Conservation (phyloP, 352 stramenopile species). For the Phytophthora podocarpi region DNA sequence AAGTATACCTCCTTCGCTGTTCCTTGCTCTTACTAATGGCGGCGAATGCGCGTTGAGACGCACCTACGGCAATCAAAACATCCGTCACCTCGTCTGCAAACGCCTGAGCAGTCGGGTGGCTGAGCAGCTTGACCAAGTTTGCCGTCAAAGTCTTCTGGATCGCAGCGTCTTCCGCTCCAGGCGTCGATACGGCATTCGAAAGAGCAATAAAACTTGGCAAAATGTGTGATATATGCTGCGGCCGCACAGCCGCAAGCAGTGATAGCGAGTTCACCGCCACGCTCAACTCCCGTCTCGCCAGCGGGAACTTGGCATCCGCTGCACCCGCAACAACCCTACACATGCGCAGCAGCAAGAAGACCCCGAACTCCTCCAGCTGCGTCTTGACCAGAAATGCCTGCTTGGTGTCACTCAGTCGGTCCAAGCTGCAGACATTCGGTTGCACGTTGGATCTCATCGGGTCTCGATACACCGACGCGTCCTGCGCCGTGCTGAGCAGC, state of each 20-base stretch:
- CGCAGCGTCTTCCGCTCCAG: conserved; percentile 36
- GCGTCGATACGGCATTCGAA: conserved; percentile 30
- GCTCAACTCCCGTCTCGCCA: conserved; percentile 59
- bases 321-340: conserved; percentile 36
- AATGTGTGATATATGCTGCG: conserved; percentile 61
- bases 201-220: conserved; percentile 55
- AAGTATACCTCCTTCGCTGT: conserved; percentile 74
- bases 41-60: conserved; percentile 75
- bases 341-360: conserved; percentile 45
- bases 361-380: conserved; percentile 47
- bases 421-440: conserved; percentile 68
- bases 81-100: conserved; percentile 80
- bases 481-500: conserved; percentile 55
- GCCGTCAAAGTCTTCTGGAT: conserved; percentile 69
- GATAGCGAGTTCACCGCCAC: conserved; percentile 75
- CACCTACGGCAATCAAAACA: conserved; percentile 67
- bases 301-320: conserved; percentile 16
- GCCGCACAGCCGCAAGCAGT: conserved; percentile 60
- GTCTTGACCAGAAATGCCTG: conserved; percentile 42
- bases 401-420: conserved; percentile 37
- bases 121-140: conserved; percentile 77
- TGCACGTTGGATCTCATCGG: conserved; percentile 76
- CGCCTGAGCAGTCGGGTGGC: conserved; percentile 56
- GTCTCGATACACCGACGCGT: conserved; percentile 71
- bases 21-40: conserved; percentile 85